Evolutionary conservation across 2,329 filamentous ascomycete genomes (phyloP).

Genomic region (Ceratocystis albifundus): DNA sequence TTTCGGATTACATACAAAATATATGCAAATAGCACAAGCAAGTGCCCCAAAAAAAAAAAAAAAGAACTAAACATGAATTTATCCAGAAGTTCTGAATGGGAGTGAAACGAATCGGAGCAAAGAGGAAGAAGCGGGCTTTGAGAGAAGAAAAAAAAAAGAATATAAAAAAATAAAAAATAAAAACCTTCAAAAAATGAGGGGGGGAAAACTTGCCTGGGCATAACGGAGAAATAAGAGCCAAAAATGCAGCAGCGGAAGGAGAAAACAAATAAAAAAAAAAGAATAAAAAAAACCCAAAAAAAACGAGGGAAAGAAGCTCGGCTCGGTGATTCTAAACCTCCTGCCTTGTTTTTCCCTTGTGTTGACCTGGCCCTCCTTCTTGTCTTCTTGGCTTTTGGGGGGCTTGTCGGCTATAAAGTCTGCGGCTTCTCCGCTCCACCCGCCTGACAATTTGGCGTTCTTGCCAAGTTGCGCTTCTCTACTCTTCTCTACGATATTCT

Average conservation of each 20-base stretch:
- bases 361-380: neutral
- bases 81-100: neutral
- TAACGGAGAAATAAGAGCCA: neutral
- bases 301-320: constrained; percentile 1
- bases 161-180: neutral
- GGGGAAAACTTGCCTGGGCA: neutral
- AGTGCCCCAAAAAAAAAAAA: neutral
- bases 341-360: constrained; percentile 4
- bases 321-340: neutral
- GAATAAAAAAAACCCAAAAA: no score
- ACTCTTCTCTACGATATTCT: neutral
- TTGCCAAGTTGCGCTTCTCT: neutral
- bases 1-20: constrained; percentile 1
- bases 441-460: neutral
- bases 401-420: constrained; percentile 1
- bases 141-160: neutral
- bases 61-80: neutral
- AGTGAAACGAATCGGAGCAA: neutral
- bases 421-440: neutral
- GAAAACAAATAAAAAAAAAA: no score
- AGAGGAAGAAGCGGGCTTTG: neutral
- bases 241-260: neutral
- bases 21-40: neutral
- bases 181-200: neutral
- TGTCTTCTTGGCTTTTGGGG: neutral